Base-by-base conservation (phyloP, 75 land plant genomes). In the Ceratopteris richardii region DNA sequence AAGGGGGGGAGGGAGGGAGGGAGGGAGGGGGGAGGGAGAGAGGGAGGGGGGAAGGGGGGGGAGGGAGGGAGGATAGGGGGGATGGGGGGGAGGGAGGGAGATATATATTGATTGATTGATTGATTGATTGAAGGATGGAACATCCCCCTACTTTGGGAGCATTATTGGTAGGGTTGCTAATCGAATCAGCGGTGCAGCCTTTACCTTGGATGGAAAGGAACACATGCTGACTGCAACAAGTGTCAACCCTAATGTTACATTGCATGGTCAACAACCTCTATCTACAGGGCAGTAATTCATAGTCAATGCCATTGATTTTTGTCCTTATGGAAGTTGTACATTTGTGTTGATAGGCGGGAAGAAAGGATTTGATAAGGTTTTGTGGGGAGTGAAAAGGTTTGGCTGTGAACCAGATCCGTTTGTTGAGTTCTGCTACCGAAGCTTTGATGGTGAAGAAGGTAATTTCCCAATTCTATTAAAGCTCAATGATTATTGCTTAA, bases 371-470 rank as follows among this genome's bases (percentile, higher is more conserved):
- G 88, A 86, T 54, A 95, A 95, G 64, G 82, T 77, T 24, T 22
- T 82, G 25, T 95, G 99, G 99, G 71, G 84, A 51, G 88, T 95
- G 33, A 59, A 44, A 51, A 73, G 79, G 50, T 48, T 73, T 24
- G 67, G 67, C 7, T 56, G 63, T 1, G 88, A 71, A 5, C 79
- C 84, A 9, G 69, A 61, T 19, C 96, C 98, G 31, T 71, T 84
- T 50, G 83, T 95, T 33, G 76, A 89, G 53, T 87, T 95, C 62
- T 82, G 70, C n/a, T 95, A 90, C 62, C 78, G 75, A 36, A 86
- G 92, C 63, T 41, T 31, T 33, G 99, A 95, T 77, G 99, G 99
- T 1, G 99, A 95, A 50, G 84, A 95, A 94, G 98, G 98, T 93
- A 37, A 20, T 21, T 48, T 27, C 0, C 2, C 27, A 33, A 13